A percentile compares a stretch with the other conserved stretches of the same genome.
Conservation (phyloP, 2,329 filamentous ascomycete genomes). For the Helotiales sp. region DNA sequence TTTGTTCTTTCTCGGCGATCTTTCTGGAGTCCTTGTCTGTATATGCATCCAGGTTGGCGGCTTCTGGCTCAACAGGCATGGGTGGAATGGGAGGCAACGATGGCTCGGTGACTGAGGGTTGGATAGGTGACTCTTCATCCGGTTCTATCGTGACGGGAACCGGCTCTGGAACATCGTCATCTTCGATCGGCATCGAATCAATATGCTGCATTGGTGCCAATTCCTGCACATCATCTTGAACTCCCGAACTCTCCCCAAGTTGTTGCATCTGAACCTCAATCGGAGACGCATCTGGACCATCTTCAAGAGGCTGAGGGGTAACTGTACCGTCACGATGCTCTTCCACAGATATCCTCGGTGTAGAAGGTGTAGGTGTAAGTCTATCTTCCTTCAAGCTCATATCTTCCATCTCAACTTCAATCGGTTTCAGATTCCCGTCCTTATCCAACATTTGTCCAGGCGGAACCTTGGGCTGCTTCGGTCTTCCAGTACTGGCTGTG, state of each 20-base stretch:
- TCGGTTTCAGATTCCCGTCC: constrained; percentile 26
- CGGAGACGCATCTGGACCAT: constrained; percentile 29
- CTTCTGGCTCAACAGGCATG: constrained; percentile 58
- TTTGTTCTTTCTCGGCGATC: constrained; percentile 70
- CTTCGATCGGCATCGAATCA: constrained; percentile 48
- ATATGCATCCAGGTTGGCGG: constrained; percentile 62
- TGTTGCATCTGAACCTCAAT: constrained; percentile 35
- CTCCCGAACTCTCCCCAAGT: constrained; percentile 37
- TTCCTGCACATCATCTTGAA: constrained; percentile 36
- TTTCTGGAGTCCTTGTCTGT: constrained; percentile 69
- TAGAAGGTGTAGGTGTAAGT: constrained; percentile 22
- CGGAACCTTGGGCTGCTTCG: constrained; percentile 54
- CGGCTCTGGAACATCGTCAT: constrained; percentile 34
- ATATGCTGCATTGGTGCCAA: constrained; percentile 44
- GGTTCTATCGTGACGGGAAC: neutral
- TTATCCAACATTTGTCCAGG: constrained; percentile 26
- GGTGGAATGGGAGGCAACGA: constrained; percentile 53
- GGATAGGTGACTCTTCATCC: constrained; percentile 17
- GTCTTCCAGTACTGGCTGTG: constrained; percentile 78
- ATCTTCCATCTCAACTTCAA: constrained; percentile 34
- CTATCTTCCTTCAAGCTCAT: constrained; percentile 30
- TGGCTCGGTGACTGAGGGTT: constrained; percentile 19
- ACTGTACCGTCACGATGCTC: constrained; percentile 48
- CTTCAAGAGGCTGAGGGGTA: constrained; percentile 41
- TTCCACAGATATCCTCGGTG: constrained; percentile 50